Base-by-base conservation (phyloP, 768 basidiomycete genomes). In the Sistotremastrum niveocremeum region DNA sequence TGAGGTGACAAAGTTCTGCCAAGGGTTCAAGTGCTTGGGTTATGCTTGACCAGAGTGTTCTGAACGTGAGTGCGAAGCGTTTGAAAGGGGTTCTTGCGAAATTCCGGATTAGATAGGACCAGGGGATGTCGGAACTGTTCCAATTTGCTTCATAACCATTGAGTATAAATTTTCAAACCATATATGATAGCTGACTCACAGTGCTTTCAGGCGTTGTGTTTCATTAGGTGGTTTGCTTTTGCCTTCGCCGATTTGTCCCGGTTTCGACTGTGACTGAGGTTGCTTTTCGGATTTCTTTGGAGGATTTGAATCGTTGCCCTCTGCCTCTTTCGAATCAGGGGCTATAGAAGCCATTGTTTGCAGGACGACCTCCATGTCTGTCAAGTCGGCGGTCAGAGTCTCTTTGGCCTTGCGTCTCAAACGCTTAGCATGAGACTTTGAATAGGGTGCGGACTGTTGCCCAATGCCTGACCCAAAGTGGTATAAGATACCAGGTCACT, bases 31-130 rank as follows among this genome's bases (percentile, higher is more conserved):
- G 20, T 20, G 20, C 8, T 20, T 34, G 48, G 41, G 7, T 63
- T 56, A 51, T 72, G 77, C 51, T 74, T 77, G 34, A 85, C 50
- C 7, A 87, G 66, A 0, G 86, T 85, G 56, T 88, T 88, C 58
- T 80, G 71, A 2, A 79, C 83, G 58, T 89, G 86, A 4, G 72
- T 80, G 4, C 84, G 79, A 53, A 88, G 83, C 1, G 83, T 79
- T 54, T 78, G 66, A 57, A 88, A 88, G 1, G 86, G 86, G 55
- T 79, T 81, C 33, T 71, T 62, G 7, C 74, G 60, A 56, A 78
- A 88, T 36, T 74, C 71, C 4, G 79, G 69, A 54, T 78, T 80
- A 20, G 76, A 67, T 32, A 82, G 66, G 37, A 88, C 77, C 51
- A 80, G 63, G 7, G 83, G 84, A 48, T 81, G 77, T 49, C 85